Evolutionary conservation across 164 flowering plant species (phyloP).

Genomic region (Magnolia officinalis): DNA sequence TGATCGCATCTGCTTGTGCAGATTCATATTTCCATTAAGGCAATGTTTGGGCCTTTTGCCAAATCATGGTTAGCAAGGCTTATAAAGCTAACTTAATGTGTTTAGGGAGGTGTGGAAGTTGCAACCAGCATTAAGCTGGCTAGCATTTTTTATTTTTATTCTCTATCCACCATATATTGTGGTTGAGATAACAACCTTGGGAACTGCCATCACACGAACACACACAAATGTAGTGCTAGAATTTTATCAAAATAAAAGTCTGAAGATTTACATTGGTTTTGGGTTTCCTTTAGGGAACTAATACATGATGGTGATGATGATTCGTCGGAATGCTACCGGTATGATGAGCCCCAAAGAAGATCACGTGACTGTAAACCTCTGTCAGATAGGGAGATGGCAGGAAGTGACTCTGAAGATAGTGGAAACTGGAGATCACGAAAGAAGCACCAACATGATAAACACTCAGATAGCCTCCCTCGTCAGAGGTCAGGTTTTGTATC

Average conservation of each 20-base stretch:
- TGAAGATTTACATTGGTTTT: not conserved
- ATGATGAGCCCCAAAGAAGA: conserved; percentile 24
- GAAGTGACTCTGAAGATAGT: conserved; percentile 34
- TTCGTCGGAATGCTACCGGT: conserved; percentile 10
- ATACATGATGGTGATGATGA: conserved; percentile 22
- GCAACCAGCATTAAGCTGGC: too few relatives aligned
- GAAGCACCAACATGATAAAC: conserved; percentile 19
- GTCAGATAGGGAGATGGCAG: conserved; percentile 22
- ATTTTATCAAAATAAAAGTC: not conserved
- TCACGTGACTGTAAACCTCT: conserved; percentile 26
- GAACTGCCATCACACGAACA: not conserved
- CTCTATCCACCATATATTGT: too few relatives aligned
- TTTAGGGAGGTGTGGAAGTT: too few relatives aligned
- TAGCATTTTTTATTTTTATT: too few relatives aligned
- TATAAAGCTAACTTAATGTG: too few relatives aligned
- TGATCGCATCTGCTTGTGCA: too few relatives aligned
- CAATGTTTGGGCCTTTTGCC: too few relatives aligned
- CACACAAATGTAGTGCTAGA: not conserved
- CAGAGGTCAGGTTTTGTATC: conserved; percentile 5
- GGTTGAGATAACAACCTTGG: not conserved
- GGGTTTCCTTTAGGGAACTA: conserved; percentile 27
- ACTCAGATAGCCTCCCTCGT: conserved; percentile 8
- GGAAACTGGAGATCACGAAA: conserved; percentile 24
- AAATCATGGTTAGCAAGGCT: too few relatives aligned
- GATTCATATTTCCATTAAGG: too few relatives aligned